Evolutionary conservation across 768 basidiomycete genomes (phyloP).

Genomic region (Suillus cothurnatus): DNA sequence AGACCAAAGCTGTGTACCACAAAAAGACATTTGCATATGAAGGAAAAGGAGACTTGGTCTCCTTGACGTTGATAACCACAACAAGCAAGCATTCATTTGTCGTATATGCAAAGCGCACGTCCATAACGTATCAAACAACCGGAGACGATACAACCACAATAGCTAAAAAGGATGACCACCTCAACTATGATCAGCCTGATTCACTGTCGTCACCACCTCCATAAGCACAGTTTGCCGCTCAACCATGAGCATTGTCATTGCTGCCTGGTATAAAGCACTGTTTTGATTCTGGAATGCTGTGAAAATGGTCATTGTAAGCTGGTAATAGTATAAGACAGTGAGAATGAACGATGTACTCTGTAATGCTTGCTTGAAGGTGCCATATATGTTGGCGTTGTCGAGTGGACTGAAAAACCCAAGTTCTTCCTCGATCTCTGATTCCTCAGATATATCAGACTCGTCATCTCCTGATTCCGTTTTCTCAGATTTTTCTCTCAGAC

Average conservation of each 20-base stretch:
- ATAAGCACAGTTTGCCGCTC: constrained; percentile 64
- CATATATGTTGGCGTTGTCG: too few relatives aligned
- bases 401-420: too few relatives aligned
- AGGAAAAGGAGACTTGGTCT: neutral
- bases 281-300: constrained; percentile 80
- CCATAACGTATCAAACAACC: neutral
- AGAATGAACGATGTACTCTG: constrained; percentile 51
- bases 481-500: too few relatives aligned
- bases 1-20: too few relatives aligned
- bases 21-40: neutral
- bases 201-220: neutral
- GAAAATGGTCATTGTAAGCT: constrained; percentile 9
- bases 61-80: neutral
- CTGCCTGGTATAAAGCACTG: constrained; percentile 29
- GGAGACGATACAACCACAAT: neutral
- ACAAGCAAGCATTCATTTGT: neutral
- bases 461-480: too few relatives aligned
- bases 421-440: too few relatives aligned
- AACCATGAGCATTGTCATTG: constrained; percentile 65
- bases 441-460: too few relatives aligned
- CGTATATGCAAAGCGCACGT: neutral
- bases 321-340: constrained; percentile 4
- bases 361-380: too few relatives aligned
- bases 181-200: neutral
- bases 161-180: neutral